Conservation (phyloP, 2,329 filamentous ascomycete species). For the Penicillium sp. region DNA sequence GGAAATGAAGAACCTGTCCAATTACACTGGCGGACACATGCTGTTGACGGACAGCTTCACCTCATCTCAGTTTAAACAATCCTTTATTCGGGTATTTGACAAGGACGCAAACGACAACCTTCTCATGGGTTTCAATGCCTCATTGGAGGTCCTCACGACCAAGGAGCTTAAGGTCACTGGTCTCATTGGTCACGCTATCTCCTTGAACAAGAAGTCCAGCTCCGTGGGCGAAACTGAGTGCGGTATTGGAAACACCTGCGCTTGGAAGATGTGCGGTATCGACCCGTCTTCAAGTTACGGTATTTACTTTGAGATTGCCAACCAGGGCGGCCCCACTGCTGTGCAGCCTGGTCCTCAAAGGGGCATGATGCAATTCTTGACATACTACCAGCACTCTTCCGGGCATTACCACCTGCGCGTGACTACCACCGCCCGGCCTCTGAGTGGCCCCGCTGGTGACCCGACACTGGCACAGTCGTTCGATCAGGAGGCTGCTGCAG, state of each 20-base stretch:
- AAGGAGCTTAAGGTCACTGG: slow-evolving; percentile 98
- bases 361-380: slow-evolving; percentile 96
- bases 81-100: slow-evolving; percentile 94
- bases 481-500: slow-evolving; percentile 95
- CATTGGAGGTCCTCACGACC: slow-evolving; percentile 91
- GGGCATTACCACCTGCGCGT: slow-evolving; percentile 95
- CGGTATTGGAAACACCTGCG: slow-evolving; percentile 96
- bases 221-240: slow-evolving; percentile 98
- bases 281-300: slow-evolving; percentile 92
- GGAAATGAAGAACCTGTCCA: slow-evolving; percentile 97
- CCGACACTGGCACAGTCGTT: slow-evolving; percentile 95
- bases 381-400: slow-evolving; percentile 96
- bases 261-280: slow-evolving; percentile 99
- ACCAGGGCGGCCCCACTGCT: slow-evolving; percentile 80
- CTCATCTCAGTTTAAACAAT: slow-evolving; percentile 99
- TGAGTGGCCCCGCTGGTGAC: slow-evolving; percentile 92
- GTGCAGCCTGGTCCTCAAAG: slow-evolving; percentile 86
- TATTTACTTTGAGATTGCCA: slow-evolving; percentile 96
- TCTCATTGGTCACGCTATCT: slow-evolving; percentile 93
- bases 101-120: slow-evolving; percentile 94
- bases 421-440: slow-evolving; percentile 85
- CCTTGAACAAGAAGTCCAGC: slow-evolving; percentile 95
- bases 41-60: slow-evolving; percentile 98
- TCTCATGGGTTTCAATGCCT: slow-evolving; percentile 97
- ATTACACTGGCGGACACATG: slow-evolving; percentile 97